These are phyloP conservation scores for Porogramme epimiltina DNA, from an alignment of 1,284 basidiomycete genomes.

Conservation along the genomic window DNA sequence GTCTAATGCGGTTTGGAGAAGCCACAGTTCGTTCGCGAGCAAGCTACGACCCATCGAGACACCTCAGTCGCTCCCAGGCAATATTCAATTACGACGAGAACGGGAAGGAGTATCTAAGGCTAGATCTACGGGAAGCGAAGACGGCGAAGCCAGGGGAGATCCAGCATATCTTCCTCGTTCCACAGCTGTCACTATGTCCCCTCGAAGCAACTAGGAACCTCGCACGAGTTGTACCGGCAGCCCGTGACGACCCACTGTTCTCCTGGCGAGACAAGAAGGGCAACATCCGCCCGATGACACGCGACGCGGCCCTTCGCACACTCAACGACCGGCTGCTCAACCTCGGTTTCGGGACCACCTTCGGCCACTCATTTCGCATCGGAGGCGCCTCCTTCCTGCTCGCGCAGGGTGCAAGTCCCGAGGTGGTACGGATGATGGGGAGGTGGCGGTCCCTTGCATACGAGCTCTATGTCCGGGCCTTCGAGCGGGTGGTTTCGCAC, in stretches of 20 bases:
- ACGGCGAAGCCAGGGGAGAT: slow-evolving; percentile 35
- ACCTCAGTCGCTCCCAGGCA: slow-evolving; percentile 24
- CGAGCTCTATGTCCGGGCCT: slow-evolving; percentile 33
- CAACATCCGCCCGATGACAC: slow-evolving; percentile 32
- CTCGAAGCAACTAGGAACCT: slow-evolving; percentile 35
- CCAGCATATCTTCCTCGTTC: slow-evolving; percentile 31
- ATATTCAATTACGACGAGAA: slow-evolving; percentile 21
- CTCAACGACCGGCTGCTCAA: slow-evolving; percentile 32
- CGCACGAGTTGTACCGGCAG: slow-evolving; percentile 28
- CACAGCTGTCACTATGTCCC: slow-evolving; percentile 29
- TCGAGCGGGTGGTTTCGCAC: slow-evolving; percentile 10
- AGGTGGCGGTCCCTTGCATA: slow-evolving; percentile 38
- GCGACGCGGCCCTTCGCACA: slow-evolving; percentile 23
- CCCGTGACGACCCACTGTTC: slow-evolving; percentile 32
- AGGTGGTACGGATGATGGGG: slow-evolving; percentile 31
- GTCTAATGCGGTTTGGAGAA: slow-evolving; percentile 40
- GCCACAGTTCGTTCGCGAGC: slow-evolving; percentile 26
- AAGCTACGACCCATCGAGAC: slow-evolving; percentile 22
- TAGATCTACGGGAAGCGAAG: slow-evolving; percentile 36
- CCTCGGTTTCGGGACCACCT: slow-evolving; percentile 32
- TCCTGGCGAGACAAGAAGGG: slow-evolving; percentile 26
- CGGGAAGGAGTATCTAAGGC: slow-evolving; percentile 24
- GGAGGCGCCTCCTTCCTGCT: slow-evolving; percentile 39
- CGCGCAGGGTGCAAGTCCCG: slow-evolving; percentile 28
- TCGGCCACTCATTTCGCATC: slow-evolving; percentile 41